These are phyloP conservation scores for Chlamydomonas eustigma DNA, from an alignment of 139 green algal genomes.

Conservation along the genomic window DNA sequence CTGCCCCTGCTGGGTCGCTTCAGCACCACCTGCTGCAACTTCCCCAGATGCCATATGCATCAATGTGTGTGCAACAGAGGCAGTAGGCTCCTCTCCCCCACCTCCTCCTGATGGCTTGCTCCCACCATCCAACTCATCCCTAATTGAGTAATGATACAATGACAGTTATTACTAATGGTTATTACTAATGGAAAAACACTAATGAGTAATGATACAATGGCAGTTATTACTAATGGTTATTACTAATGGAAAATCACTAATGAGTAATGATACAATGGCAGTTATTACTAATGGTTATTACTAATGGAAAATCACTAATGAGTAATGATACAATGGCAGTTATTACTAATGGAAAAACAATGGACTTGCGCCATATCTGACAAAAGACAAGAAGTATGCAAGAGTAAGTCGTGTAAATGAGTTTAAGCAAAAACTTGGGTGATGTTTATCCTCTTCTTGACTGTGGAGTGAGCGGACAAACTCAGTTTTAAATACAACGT, in stretches of 20 bases:
- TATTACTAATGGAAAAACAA: no score
- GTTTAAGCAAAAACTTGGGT: no score
- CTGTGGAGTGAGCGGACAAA: no score
- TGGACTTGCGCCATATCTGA: no score
- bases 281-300: not conserved
- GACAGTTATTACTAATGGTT: not conserved
- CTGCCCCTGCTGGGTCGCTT: not conserved
- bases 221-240: not conserved
- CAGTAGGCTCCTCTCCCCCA: not conserved
- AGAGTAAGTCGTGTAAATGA: no score
- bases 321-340: no score
- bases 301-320: not conserved
- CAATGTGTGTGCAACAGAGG: not conserved
- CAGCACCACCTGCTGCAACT: not conserved
- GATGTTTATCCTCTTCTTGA: no score
- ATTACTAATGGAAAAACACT: not conserved
- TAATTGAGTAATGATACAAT: not conserved
- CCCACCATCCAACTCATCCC: conserved; percentile 7
- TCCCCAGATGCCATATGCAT: not conserved
- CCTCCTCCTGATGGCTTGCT: not conserved
- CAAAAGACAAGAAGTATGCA: no score
- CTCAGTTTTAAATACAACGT: no score
- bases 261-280: not conserved
- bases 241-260: not conserved
- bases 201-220: not conserved